Evolutionary conservation across 2,329 filamentous ascomycete genomes (phyloP).

Genomic region (Podosphaera fusca): DNA sequence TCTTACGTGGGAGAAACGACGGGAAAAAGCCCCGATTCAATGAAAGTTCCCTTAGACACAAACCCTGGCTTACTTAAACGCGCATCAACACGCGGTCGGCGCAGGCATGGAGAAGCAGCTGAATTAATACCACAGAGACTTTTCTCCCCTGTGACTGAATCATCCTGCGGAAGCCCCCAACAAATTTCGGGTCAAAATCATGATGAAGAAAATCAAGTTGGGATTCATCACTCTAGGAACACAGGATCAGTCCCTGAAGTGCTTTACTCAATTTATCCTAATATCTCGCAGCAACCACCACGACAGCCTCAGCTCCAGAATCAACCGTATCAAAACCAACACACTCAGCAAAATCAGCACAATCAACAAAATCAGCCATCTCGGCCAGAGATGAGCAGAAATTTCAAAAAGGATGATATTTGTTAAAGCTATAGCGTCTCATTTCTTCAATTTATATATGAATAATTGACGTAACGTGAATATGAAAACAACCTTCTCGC

Average conservation of each 20-base stretch:
- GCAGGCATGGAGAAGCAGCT: slow-evolving; percentile 11
- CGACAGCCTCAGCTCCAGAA: neutral
- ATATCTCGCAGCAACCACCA: neutral
- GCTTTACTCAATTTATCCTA: neutral
- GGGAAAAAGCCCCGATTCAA: neutral
- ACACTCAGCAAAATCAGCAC: neutral
- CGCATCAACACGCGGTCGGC: slow-evolving; percentile 11
- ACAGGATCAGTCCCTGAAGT: neutral
- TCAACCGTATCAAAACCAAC: no score
- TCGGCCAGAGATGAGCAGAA: neutral
- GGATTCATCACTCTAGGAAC: neutral
- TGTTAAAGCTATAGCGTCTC: neutral
- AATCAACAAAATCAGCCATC: neutral
- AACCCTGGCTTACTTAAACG: slow-evolving; percentile 14
- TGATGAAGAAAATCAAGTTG: neutral
- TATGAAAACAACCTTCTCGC: neutral
- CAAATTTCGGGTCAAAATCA: neutral
- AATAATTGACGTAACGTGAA: neutral
- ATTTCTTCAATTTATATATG: neutral
- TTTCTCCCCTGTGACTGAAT: neutral
- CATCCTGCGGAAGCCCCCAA: neutral
- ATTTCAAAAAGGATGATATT: neutral
- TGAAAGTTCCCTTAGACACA: slow-evolving; percentile 5
- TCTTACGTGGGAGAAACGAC: slow-evolving; percentile 6
- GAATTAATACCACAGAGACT: slow-evolving; percentile 3